phyloP scores from a whole-genome alignment of 345 rosid genomes.

The Psidium friedrichsthalianum region DNA sequence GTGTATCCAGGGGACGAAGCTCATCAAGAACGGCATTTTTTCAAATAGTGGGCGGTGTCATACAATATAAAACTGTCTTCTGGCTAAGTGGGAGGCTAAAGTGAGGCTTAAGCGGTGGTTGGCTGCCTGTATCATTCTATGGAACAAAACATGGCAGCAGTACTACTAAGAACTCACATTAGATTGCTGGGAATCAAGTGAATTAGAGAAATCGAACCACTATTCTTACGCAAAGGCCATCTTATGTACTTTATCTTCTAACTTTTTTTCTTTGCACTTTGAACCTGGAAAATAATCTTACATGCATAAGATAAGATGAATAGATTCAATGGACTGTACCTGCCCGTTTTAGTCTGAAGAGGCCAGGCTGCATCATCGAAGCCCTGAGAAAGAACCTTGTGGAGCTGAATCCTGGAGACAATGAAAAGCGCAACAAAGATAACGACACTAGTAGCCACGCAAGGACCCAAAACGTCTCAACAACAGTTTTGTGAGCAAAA shows the following conservation, averaged over 20 bases:
- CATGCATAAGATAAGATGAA: neutral
- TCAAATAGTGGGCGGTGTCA: neutral
- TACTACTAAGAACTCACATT: neutral
- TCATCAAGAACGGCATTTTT: neutral
- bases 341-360: slow-evolving; percentile 70
- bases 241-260: neutral
- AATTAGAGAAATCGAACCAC: neutral
- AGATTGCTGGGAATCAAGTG: neutral
- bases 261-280: neutral
- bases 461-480: neutral
- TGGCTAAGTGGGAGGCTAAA: neutral
- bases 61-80: neutral
- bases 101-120: neutral
- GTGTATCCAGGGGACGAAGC: neutral
- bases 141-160: neutral
- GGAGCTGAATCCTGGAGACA: slow-evolving; percentile 55
- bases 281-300: neutral
- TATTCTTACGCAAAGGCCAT: neutral
- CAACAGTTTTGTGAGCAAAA: neutral
- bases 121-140: neutral
- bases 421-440: neutral
- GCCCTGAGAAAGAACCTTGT: slow-evolving; percentile 65
- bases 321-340: slow-evolving; percentile 18
- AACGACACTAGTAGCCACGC: neutral
- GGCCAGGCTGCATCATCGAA: slow-evolving; percentile 74